Base-by-base conservation (phyloP, 2,329 filamentous ascomycete species). In the Aspergillus fumigatus region DNA sequence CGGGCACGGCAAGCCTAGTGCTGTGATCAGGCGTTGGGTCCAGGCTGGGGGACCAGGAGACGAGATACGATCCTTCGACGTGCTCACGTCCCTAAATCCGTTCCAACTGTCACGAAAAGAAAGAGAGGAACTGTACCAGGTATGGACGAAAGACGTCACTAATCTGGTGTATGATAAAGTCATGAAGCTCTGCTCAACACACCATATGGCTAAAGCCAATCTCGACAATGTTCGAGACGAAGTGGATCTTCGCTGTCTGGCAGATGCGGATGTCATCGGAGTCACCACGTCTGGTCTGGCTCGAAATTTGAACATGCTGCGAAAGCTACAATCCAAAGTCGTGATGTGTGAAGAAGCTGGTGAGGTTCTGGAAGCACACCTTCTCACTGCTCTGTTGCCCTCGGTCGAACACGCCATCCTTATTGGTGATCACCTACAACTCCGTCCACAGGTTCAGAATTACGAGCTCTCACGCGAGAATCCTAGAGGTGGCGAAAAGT, bases 311-410 rank as follows among this genome's bases (percentile, higher is more conserved):
- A 65, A 74, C 0, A 54, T 77, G 3, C 69, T 84, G 0, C 74
- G 73, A 23, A 70, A 71, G 11, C 62, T 82, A 1, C 65, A 65
- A 25, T 69, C 70, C 25, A 72, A 72, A 49, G 73, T 77, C 3
- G 56, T 89, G 17, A 67, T 89, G 1, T 87, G 83, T 35, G 87
- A 90, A 66, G 87, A 90, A 64, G 87, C 87, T 1, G 87, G 82
- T 0, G 86, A 90, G 59, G 83, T 89, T 0, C 74, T 89, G 32
- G 87, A 90, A 66, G 77, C 83, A 0, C 85, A 89, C 57, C 73
- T 67, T 7, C 61, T 78, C 5, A 67, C 71, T 4, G 63, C 75
- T 2, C 59, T 78, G 1, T 58, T 78, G 29, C 75, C 73, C 3
- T 68, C 60, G 0, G 59, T 78, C 10, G 70, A 79, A 52, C 74